Base-by-base conservation (phyloP, 2,329 filamentous ascomycete species). In the Aciculosporium take region DNA sequence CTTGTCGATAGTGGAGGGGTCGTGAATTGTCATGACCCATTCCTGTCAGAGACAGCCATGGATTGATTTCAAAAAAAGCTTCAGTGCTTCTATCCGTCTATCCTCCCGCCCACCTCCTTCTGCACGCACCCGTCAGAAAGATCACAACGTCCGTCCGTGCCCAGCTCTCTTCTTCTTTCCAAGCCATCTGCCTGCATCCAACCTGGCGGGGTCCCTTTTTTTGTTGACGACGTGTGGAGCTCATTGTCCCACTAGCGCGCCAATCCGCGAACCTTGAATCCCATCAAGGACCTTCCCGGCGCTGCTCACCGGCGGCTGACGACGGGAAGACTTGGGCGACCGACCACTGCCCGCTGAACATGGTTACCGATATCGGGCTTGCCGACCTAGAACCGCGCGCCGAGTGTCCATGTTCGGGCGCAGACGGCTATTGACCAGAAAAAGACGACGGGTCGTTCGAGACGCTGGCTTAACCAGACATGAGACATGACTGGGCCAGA, bases 171-270 rank as follows among this genome's bases (percentile, higher is more conserved):
- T 13, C 27, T 10, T 29, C 27, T 12, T 13, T 13, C 10, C n/a
- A 3, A 29, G 27, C 7, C 7, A 30, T 15, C 33, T 25, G 13
- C 33, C 15, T 25, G 21, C 33, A n/a, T n/a, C 33, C 7, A 36
- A 15, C 3, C 32, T 23, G 10, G 32, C 32, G 34, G 34, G 23
- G 34, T 15, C 17, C 23, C 23, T 28, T 30, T 8, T 37, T 44
- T 44, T 44, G 38, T 40, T 44, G 42, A 40, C 37, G 35, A 40
- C 27, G 28, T 30, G 42, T 40, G 41, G 41, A 33, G 41, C 41
- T 27, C 24, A 9, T 17, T 4, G 3, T 12, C 5, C 17, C 12
- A 30, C 13, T 20, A 20, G 23, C 27, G 24, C 37, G 9, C 18
- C 24, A 25, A 33, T 33, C 10, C 37, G 9, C 18, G 18, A 25